Evolutionary conservation across 129 eudicot genomes (phyloP).

Genomic region (Sambucus nigra): DNA sequence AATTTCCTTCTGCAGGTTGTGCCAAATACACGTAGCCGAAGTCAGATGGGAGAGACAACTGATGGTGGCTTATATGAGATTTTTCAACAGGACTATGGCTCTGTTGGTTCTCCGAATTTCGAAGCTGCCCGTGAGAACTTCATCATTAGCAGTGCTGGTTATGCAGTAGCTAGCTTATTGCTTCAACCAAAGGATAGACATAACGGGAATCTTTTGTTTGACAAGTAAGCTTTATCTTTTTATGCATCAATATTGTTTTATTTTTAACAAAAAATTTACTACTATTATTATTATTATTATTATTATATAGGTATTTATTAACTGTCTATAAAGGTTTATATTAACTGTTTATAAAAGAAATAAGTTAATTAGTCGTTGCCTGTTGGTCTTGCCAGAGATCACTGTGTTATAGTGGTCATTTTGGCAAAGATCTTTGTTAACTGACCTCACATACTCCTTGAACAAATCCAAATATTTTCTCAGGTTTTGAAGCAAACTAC

Average conservation of each 20-base stretch:
- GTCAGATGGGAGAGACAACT: slow-evolving; percentile 99
- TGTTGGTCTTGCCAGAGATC: too few species aligned
- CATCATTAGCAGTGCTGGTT: slow-evolving; percentile 94
- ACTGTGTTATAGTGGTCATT: too few species aligned
- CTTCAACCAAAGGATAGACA: slow-evolving; percentile 99
- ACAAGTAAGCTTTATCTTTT: slow-evolving; percentile 42
- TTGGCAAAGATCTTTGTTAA: too few species aligned
- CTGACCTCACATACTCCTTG: neutral
- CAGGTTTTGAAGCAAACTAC: neutral
- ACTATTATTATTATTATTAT: too few species aligned
- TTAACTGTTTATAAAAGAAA: too few species aligned
- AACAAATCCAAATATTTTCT: neutral
- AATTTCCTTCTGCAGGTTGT: slow-evolving; percentile 58
- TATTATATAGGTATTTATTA: too few species aligned
- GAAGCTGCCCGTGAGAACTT: slow-evolving; percentile 97
- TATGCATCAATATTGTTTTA: neutral
- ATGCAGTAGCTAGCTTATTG: slow-evolving; percentile 96
- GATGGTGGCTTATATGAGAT: slow-evolving; percentile 99
- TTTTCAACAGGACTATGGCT: slow-evolving; percentile 92
- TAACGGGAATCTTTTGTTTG: slow-evolving; percentile 92
- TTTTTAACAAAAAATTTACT: neutral
- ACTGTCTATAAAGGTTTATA: too few species aligned
- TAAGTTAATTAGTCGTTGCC: too few species aligned
- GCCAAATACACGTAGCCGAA: slow-evolving; percentile 95
- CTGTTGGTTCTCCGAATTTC: slow-evolving; percentile 86